These are phyloP conservation scores for Ceratocystis alfenasii DNA, from an alignment of 2,329 filamentous ascomycete genomes.

Conservation along the genomic window DNA sequence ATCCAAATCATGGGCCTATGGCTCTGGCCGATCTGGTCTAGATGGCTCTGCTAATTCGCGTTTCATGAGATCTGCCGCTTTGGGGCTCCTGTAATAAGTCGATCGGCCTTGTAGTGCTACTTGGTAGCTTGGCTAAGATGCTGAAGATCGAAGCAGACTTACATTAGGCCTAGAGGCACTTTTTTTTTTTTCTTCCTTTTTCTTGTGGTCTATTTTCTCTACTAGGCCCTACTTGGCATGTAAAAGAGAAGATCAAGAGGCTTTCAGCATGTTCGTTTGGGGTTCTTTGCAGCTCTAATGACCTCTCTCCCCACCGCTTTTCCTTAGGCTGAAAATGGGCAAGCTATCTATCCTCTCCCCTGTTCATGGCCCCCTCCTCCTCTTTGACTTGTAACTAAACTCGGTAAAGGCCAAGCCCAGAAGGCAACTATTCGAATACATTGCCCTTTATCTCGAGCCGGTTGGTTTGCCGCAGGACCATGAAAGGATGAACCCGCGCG, in stretches of 20 bases:
- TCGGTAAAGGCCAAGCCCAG: too few species aligned
- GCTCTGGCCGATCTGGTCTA: background rate
- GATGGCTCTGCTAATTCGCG: background rate
- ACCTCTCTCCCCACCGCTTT: background rate
- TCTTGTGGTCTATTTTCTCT: background rate
- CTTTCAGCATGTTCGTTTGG: background rate
- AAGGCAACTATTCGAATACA: too few species aligned
- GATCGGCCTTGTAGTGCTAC: background rate
- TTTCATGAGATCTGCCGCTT: slow-evolving; percentile 9
- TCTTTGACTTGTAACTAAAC: background rate
- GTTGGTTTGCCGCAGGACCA: background rate
- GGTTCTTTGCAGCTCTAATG: background rate
- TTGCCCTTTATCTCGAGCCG: background rate
- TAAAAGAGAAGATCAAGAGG: background rate
- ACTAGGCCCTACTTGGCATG: background rate
- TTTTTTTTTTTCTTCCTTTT: background rate
- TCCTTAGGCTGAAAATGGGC: background rate
- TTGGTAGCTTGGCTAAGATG: background rate
- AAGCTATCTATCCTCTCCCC: background rate
- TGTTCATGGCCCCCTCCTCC: background rate
- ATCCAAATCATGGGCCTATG: background rate
- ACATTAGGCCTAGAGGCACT: background rate
- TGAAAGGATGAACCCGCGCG: slow-evolving; percentile 4
- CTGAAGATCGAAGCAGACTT: background rate
- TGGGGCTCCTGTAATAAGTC: slow-evolving; percentile 1